Base-by-base conservation (phyloP, 2,329 filamentous ascomycete genomes). In the Penicillium oxalicum region DNA sequence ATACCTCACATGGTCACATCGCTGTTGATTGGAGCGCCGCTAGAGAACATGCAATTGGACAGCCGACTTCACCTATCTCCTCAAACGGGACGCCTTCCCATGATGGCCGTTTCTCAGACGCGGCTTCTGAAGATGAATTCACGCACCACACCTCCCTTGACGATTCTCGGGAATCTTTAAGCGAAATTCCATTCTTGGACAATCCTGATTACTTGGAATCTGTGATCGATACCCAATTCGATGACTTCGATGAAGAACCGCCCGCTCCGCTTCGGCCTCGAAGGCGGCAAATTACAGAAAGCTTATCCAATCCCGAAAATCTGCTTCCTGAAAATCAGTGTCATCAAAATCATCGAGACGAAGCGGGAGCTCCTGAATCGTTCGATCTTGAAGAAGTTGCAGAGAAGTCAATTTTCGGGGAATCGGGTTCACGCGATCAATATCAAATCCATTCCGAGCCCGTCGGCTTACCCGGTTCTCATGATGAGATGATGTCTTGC, bases 41-140 rank as follows among this genome's bases (percentile, higher is more conserved):
- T 18, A 18, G 18, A 18, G 18, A 18, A 18, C 18, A 18, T 18
- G 18, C 1, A 18, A 18, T 18, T 2, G 18, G 18, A 18, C 18
- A 18, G 11, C 29, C 29, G 11, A 32, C 29, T 11, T 32, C 47
- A 8, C 72, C 69, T 3, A 48, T 51, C 4, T 24, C 12, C 6
- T 44, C 42, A 1, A 32, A 37, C n/a, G 33, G 27, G 24, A 64
- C 43, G 25, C 25, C 63, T 49, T 68, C 68, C 27, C 58, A 63
- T 32, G 66, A 70, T 49, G 70, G 70, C 9, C 66, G 68, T 37
- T 73, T 72, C 39, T 72, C 70, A 11, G 70, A 73, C 51, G 69
- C 70, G 13, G 68, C 65, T 33, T 68, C 68, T 5, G 70, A 72
- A n/a, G 58, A 53, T 29, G 68, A 64, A 33, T 50, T 57, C 38